Base-by-base conservation (phyloP, 768 basidiomycete species). In the Boletellus ananiceps region DNA sequence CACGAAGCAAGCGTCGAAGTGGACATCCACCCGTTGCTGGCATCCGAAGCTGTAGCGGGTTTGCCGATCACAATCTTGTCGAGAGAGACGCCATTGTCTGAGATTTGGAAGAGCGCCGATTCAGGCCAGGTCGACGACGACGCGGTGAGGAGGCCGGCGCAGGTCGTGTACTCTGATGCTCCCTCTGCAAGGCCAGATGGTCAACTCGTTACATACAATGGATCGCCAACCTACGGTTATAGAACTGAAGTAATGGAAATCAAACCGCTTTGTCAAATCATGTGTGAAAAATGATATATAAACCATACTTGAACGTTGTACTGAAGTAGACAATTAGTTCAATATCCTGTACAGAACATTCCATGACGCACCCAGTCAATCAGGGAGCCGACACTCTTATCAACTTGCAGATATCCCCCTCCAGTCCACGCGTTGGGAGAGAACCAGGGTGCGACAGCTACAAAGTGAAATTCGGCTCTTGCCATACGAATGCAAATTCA, bases 21-120 rank as follows among this genome's bases (percentile, higher is more conserved):
- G 34, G 69, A 68, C 68, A 89, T 84, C 49, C 71, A 78, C 13
- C 74, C 81, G 49, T 78, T 83, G 51, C 54, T 74, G 2, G 83
- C 81, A 35, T 80, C 78, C 9, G 64, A 52, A 1, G 55, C 55
- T 0, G 73, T 49, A 4, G 78, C 80, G 8, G 86, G 86, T 66
- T 89, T 89, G 4, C 87, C 86, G 55, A 89, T 86, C 46, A 88
- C 83, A 49, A 88, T 71, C 67, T 88, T 88, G 62, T 76, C 64
- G 37, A 83, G 65, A 6, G 76, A 63, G 6, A 87, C 77, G 16
- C 83, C 84, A 50, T 69, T 76, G 3, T 73, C 73, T 19, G 70
- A 61, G 50, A 79, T 77, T 58, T 79, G 69, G 61, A 79, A 74
- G 25, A 80, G 59, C 0, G 73, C 64, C 2, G 73, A 69, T 18